Evolutionary conservation across 2,329 filamentous ascomycete species (phyloP).

Genomic region (Neonectria faginata): DNA sequence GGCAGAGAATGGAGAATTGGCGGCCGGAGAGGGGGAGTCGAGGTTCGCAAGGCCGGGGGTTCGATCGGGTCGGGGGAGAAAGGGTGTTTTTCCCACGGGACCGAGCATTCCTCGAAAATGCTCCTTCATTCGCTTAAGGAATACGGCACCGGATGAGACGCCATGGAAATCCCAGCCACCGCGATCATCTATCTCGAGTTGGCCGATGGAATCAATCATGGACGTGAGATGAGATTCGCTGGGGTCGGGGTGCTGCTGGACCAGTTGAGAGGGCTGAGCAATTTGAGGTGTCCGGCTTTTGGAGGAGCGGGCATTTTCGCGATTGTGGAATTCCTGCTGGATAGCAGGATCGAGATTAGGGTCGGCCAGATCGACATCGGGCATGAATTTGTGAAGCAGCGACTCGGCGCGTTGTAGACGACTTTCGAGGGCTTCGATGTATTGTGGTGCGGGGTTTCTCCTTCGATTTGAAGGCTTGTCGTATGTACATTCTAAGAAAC

Average conservation of each 20-base stretch:
- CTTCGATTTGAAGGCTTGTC: constrained; percentile 93
- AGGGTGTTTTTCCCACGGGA: constrained; percentile 69
- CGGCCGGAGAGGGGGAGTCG: constrained; percentile 75
- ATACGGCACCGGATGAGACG: constrained; percentile 90
- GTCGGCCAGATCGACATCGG: constrained; percentile 86
- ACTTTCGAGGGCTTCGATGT: constrained; percentile 88
- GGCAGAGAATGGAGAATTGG: constrained; percentile 71
- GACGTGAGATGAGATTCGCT: constrained; percentile 84
- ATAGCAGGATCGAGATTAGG: constrained; percentile 83
- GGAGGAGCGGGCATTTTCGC: constrained; percentile 62
- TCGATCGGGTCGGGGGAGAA: constrained; percentile 65
- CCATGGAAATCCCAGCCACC: constrained; percentile 97
- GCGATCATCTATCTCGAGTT: constrained; percentile 89
- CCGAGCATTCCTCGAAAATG: constrained; percentile 84
- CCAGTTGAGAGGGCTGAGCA: constrained; percentile 38
- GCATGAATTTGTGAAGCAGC: constrained; percentile 81
- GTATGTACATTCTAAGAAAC: constrained; percentile 83
- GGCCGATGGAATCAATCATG: constrained; percentile 94
- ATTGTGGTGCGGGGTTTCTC: constrained; percentile 90
- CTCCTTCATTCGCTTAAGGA: constrained; percentile 86
- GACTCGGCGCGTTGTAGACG: constrained; percentile 86
- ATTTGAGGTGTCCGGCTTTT: constrained; percentile 46
- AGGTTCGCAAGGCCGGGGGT: constrained; percentile 66
- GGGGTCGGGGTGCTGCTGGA: constrained; percentile 54
- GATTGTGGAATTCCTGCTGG: constrained; percentile 73